phyloP scores from a whole-genome alignment of 805 yeast genomes.

The Pichia occidentalis region DNA sequence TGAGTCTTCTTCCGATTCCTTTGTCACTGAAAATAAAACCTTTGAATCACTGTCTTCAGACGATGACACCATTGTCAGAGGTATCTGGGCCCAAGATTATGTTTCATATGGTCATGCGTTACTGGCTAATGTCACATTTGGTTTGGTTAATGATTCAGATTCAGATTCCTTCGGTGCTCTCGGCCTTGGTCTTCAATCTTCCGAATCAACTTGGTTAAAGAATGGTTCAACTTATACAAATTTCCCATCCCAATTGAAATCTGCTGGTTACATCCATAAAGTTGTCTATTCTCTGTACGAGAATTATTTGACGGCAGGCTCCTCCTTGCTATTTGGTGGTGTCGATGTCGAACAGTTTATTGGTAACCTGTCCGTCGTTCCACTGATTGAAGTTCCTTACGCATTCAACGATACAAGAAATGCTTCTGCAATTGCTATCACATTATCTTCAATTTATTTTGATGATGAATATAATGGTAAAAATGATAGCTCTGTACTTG shows the following conservation, averaged over 20 bases:
- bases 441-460: slow-evolving; percentile 34
- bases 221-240: slow-evolving; percentile 40
- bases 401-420: slow-evolving; percentile 23
- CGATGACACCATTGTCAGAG: slow-evolving; percentile 33
- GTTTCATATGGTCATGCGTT: slow-evolving; percentile 42
- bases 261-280: slow-evolving; percentile 46
- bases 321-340: slow-evolving; percentile 55
- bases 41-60: slow-evolving; percentile 38
- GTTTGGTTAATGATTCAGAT: slow-evolving; percentile 54
- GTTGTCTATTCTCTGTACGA: slow-evolving; percentile 54
- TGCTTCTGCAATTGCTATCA: slow-evolving; percentile 41
- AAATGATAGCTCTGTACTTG: slow-evolving; percentile 12
- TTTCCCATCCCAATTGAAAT: slow-evolving; percentile 52
- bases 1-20: slow-evolving; percentile 31
- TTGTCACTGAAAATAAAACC: slow-evolving; percentile 27
- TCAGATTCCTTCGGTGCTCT: slow-evolving; percentile 53
- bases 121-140: slow-evolving; percentile 51
- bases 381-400: slow-evolving; percentile 13
- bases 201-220: slow-evolving; percentile 45
- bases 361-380: slow-evolving; percentile 31
- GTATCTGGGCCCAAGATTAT: slow-evolving; percentile 52
- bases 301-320: slow-evolving; percentile 29
- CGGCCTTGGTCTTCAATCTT: slow-evolving; percentile 58
- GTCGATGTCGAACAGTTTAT: slow-evolving; percentile 51
- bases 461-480: slow-evolving; percentile 15